Percentiles rank a stretch among this genome's conserved stretches.
Conservation (phyloP, 2,329 filamentous ascomycete species). For the Byssochlamys sp. region DNA sequence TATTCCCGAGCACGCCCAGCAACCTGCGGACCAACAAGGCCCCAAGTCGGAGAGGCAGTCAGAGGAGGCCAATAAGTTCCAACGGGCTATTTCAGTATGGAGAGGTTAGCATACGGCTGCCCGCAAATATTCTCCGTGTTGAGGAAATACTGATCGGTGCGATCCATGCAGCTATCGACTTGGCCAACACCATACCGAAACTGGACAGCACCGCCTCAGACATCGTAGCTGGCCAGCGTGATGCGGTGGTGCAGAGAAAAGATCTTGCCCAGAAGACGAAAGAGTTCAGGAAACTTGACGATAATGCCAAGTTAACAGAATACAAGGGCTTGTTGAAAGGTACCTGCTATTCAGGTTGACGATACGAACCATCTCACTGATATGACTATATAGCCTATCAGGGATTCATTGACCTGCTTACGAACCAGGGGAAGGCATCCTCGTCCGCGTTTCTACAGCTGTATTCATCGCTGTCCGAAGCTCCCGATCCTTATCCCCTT, state of each 20-base stretch:
- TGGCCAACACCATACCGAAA: conserved; percentile 70
- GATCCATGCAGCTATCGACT: conserved; percentile 61
- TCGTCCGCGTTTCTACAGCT: conserved; percentile 87
- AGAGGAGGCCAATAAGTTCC: conserved; percentile 80
- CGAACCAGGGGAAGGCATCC: conserved; percentile 88
- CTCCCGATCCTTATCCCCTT: conserved; percentile 88
- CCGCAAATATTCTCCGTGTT: conserved; percentile 1
- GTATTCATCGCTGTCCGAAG: conserved; percentile 88
- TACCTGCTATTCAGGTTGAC: conserved; percentile 26
- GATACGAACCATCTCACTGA: not conserved
- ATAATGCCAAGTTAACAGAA: conserved; percentile 74
- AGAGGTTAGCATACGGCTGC: conserved; percentile 53
- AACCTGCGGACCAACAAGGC: conserved; percentile 16
- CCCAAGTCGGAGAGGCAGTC: conserved; percentile 22
- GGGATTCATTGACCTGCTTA: conserved; percentile 89
- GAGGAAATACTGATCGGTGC: not conserved
- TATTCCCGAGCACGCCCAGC: conserved; percentile 20
- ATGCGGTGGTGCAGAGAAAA: conserved; percentile 91
- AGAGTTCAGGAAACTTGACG: conserved; percentile 88
- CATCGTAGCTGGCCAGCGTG: conserved; percentile 82
- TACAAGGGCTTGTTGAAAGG: conserved; percentile 84
- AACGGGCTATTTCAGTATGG: conserved; percentile 91
- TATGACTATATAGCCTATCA: conserved; percentile 63
- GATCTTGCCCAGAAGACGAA: conserved; percentile 98
- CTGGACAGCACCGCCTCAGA: conserved; percentile 92